Evolutionary conservation across 1,284 basidiomycete species (phyloP).

Genomic region (Austropuccinia psidii): DNA sequence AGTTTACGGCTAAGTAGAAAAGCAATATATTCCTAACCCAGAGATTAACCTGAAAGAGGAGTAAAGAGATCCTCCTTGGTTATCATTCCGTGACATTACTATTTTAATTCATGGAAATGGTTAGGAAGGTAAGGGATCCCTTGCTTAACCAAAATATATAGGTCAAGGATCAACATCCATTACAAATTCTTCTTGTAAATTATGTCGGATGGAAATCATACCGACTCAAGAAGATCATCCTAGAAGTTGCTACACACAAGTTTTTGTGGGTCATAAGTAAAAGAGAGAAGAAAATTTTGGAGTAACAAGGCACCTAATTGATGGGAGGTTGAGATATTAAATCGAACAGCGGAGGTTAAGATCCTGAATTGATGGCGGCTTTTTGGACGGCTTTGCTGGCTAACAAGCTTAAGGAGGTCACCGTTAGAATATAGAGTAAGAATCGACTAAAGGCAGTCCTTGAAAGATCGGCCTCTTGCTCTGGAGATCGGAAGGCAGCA

Average conservation of each 20-base stretch:
- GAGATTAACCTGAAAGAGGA: not conserved
- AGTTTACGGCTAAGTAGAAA: not conserved
- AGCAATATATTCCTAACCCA: not conserved
- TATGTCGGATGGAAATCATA: not conserved
- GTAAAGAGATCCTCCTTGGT: not conserved
- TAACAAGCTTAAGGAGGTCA: conserved; percentile 19
- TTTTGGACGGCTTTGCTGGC: conserved; percentile 33
- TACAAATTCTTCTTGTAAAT: not conserved
- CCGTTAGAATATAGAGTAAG: conserved; percentile 17
- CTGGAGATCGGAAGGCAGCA: conserved; percentile 29
- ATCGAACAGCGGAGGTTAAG: not conserved
- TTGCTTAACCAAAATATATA: not conserved
- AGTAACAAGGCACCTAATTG: not conserved
- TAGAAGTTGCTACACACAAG: no score
- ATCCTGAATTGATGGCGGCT: not conserved
- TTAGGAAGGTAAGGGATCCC: not conserved
- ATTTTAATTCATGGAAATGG: not conserved
- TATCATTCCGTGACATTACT: not conserved
- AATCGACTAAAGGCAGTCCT: conserved; percentile 32
- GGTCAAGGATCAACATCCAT: conserved; percentile 32
- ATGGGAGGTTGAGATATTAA: not conserved
- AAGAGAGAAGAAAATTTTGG: not conserved
- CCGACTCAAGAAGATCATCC: conserved; percentile 30
- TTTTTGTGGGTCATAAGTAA: no score
- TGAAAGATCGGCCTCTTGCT: conserved; percentile 33